Base-by-base conservation (phyloP, 1,139 yeast genomes). In the Hemisphaericaspora subhashii region DNA sequence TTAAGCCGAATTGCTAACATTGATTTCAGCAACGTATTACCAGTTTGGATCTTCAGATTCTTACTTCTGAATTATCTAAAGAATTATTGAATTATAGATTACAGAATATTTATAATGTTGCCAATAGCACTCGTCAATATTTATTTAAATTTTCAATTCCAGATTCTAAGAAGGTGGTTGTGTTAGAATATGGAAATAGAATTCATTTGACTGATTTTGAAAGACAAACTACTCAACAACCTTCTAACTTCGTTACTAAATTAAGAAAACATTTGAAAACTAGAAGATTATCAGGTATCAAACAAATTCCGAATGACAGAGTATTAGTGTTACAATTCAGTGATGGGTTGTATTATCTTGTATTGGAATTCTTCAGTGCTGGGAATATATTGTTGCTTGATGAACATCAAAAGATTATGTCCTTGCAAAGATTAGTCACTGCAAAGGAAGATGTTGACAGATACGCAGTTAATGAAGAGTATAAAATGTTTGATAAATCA, bases 281-380 rank as follows among this genome's bases (percentile, higher is more conserved):
- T 0, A 77, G 90, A 58, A 71, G 98, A 44, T 66, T 92, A 35
- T 79, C 94, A 0, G 76, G 77, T 18, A 68, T 92, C 35, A 78
- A 76, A 46, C 95, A 89, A 47, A 77, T 92, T 10, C 83, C 81
- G 1, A 77, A 80, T 50, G 96, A 89, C 56, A 74, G 98, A 56
- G 79, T 88, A 15, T 67, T 87, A 39, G 95, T 88, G 0, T 59
- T 92, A 36, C 81, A 86, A 42, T 90, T 92, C 60, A 79, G 89
- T 38, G 95, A 87, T 51, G 94, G 95, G 6, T 57, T 79, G 40
- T 86, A 66, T 59, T 84, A 86, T 53, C 67, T 90, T 48, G 96
- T 87, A 0, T 64, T 92, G 44, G 98, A 92, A 57, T 90, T 92
- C 52, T 90, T 89, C 66, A 87, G 96, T 55, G 96, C 96, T 2